phyloP scores from a whole-genome alignment of 495 filamentous ascomycete genomes.

The Aspergillus haitiensis region DNA sequence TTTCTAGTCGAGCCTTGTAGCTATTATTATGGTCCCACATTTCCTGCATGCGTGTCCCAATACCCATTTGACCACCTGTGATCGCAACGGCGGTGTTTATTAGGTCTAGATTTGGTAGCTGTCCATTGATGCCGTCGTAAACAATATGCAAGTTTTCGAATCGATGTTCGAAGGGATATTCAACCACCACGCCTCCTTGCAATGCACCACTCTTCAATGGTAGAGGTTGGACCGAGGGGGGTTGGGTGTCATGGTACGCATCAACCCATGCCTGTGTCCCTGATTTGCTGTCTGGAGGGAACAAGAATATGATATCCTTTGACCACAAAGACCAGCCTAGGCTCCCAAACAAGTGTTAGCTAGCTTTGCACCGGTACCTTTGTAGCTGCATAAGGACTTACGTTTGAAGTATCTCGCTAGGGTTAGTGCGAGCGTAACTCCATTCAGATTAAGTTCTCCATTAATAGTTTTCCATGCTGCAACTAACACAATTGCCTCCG shows the following conservation, averaged over 20 bases:
- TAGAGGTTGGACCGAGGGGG: slow-evolving; percentile 66
- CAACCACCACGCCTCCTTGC: slow-evolving; percentile 90
- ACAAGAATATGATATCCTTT: slow-evolving; percentile 93
- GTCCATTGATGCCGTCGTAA: slow-evolving; percentile 96
- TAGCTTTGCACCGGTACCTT: not conserved
- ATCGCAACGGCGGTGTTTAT: slow-evolving; percentile 92
- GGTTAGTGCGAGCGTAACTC: slow-evolving; percentile 80
- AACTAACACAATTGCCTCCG: slow-evolving; percentile 91
- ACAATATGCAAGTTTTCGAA: slow-evolving; percentile 87
- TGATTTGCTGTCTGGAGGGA: slow-evolving; percentile 83
- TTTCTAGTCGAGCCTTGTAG: slow-evolving; percentile 80
- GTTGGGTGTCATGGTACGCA: slow-evolving; percentile 90
- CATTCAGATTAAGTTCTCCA: slow-evolving; percentile 77
- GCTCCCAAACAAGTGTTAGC: not conserved
- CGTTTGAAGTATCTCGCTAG: slow-evolving; percentile 92
- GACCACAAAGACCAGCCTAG: slow-evolving; percentile 95
- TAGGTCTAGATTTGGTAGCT: slow-evolving; percentile 91
- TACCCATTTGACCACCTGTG: slow-evolving; percentile 89
- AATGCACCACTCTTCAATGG: slow-evolving; percentile 89
- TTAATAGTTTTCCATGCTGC: slow-evolving; percentile 86
- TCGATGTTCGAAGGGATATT: slow-evolving; percentile 79
- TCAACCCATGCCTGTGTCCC: slow-evolving; percentile 97
- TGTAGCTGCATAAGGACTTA: slow-evolving; percentile 34
- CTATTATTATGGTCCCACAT: slow-evolving; percentile 81
- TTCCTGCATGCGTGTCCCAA: slow-evolving; percentile 76